A percentile compares a stretch with the other conserved stretches of the same genome.
These are phyloP conservation scores for Lepraria neglecta DNA, from an alignment of 495 filamentous ascomycete genomes.

Conservation along the genomic window DNA sequence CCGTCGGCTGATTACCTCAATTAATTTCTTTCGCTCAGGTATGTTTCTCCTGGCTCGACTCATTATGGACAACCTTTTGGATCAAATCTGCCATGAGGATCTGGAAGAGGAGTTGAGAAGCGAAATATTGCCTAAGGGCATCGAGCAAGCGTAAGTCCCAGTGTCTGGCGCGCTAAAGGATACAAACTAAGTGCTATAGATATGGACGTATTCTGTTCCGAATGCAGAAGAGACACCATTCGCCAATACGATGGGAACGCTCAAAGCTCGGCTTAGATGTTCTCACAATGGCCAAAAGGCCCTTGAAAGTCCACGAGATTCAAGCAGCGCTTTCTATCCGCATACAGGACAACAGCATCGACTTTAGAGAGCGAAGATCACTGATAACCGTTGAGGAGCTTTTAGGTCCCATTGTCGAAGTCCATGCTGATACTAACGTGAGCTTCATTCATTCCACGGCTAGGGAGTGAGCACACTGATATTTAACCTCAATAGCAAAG, in stretches of 20 bases:
- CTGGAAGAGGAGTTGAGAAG: conserved; percentile 14
- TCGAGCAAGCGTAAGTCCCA: conserved; percentile 17
- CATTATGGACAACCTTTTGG: conserved; percentile 25
- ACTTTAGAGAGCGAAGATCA: conserved; percentile 16
- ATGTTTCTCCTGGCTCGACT: conserved; percentile 33
- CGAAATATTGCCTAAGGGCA: conserved; percentile 15
- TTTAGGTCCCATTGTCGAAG: conserved; percentile 28
- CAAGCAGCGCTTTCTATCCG: conserved; percentile 30
- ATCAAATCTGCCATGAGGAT: conserved; percentile 15
- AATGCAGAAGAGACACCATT: conserved; percentile 19
- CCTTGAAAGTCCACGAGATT: conserved; percentile 24
- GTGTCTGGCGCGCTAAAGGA: neutral
- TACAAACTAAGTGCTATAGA: conserved; percentile 13
- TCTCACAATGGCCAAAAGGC: conserved; percentile 17
- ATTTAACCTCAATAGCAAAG: neutral
- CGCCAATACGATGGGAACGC: conserved; percentile 5
- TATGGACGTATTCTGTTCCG: conserved; percentile 28
- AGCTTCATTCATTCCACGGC: conserved; percentile 29
- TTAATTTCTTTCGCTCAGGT: conserved; percentile 16
- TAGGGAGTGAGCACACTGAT: conserved; percentile 20
- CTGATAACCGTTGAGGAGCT: conserved; percentile 19
- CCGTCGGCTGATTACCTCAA: too few relatives aligned
- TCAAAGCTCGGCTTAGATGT: conserved; percentile 20
- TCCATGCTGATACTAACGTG: conserved; percentile 20
- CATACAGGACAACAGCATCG: conserved; percentile 16